These are phyloP conservation scores for Pestalotiopsis sp. DNA, from an alignment of 2,329 filamentous ascomycete genomes.

Conservation along the genomic window DNA sequence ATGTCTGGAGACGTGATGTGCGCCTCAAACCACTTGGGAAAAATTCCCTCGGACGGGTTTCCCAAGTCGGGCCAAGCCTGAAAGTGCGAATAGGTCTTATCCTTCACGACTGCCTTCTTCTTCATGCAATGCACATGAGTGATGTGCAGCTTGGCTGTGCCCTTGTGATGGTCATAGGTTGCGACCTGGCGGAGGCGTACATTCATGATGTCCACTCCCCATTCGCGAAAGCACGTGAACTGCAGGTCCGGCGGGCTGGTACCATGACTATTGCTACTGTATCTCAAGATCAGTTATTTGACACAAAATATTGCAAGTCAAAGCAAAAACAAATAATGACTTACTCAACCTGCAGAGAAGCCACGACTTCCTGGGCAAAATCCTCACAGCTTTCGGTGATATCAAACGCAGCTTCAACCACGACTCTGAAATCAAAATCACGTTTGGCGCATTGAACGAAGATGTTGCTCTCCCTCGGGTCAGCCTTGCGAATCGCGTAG, in stretches of 20 bases:
- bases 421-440: conserved; percentile 29
- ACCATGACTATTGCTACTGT: conserved; percentile 18
- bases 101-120: background rate
- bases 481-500: conserved; percentile 17
- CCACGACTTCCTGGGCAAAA: conserved; percentile 28
- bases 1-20: conserved; percentile 23
- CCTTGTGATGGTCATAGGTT: conserved; percentile 15
- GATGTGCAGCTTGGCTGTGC: conserved; percentile 24
- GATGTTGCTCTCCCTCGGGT: conserved; percentile 17
- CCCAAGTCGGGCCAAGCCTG: conserved; percentile 13
- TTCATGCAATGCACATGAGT: conserved; percentile 30
- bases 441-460: conserved; percentile 29
- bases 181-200: conserved; percentile 28
- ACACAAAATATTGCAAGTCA: background rate
- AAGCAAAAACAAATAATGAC: conserved; percentile 11
- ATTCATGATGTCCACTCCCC: conserved; percentile 19
- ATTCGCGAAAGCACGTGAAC: conserved; percentile 23
- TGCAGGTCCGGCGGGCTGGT: conserved; percentile 23
- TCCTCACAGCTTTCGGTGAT: conserved; percentile 19
- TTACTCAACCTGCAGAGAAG: conserved; percentile 27
- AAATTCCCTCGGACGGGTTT: conserved; percentile 10
- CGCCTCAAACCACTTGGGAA: conserved; percentile 28
- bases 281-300: background rate
- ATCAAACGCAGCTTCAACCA: conserved; percentile 20
- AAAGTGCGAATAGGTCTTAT: conserved; percentile 11